phyloP scores from a whole-genome alignment of 495 filamentous ascomycete genomes.

The Xylaria palmicola region DNA sequence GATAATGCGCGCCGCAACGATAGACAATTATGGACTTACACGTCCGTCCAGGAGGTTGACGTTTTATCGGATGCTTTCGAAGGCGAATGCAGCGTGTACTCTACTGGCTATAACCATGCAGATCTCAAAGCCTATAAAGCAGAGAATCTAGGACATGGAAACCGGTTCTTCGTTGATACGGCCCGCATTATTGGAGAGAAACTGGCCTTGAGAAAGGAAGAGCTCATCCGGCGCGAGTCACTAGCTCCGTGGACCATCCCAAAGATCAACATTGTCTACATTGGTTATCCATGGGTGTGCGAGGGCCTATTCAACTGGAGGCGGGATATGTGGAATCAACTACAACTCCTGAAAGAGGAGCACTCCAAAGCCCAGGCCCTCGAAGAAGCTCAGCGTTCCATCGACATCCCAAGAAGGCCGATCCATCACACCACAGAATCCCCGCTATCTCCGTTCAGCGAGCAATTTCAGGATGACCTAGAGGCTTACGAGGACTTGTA shows the following conservation, averaged over 20 bases:
- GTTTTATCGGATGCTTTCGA: neutral
- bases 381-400: neutral
- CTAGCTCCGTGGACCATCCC: neutral
- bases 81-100: neutral
- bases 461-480: conserved; percentile 2
- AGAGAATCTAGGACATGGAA: neutral
- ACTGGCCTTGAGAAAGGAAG: neutral
- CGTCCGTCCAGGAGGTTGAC: neutral
- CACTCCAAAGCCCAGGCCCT: neutral
- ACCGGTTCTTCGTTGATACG: neutral
- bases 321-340: neutral
- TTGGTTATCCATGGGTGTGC: neutral
- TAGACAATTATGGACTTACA: neutral
- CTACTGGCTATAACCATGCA: neutral
- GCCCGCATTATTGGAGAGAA: neutral
- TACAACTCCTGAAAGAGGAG: neutral
- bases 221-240: neutral
- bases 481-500: neutral
- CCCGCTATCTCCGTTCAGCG: neutral
- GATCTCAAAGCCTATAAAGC: neutral
- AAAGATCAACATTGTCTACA: neutral
- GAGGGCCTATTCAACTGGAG: neutral
- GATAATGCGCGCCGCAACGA: neutral
- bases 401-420: neutral
- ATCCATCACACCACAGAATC: neutral